phyloP scores from a whole-genome alignment of 179 eudicot species.

The Drosera spatulata region DNA sequence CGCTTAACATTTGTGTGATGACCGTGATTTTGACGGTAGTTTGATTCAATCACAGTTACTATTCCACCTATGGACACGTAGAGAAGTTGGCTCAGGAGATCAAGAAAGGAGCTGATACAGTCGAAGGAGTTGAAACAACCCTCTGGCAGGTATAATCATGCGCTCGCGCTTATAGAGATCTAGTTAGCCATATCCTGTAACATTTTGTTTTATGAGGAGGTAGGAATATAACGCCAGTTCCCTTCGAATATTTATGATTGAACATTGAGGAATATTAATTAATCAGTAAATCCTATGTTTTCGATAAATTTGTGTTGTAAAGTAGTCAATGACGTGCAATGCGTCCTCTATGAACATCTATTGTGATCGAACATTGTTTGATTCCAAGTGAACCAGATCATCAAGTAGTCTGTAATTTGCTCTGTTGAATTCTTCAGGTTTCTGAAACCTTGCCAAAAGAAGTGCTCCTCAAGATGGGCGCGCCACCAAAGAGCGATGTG shows the following conservation, averaged over 20 bases:
- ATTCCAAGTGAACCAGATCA: too few species aligned
- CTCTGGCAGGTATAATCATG: constrained; percentile 43
- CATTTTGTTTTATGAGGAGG: too few species aligned
- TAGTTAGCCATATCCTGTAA: neutral
- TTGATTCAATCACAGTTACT: constrained; percentile 30
- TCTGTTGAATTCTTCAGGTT: constrained; percentile 21
- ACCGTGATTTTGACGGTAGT: neutral
- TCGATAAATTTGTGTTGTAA: too few species aligned
- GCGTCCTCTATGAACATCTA: too few species aligned
- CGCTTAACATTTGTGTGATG: neutral
- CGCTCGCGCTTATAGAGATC: neutral
- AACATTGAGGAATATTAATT: too few species aligned
- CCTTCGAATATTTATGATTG: too few species aligned
- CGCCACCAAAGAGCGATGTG: constrained; percentile 58
- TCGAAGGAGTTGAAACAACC: constrained; percentile 68
- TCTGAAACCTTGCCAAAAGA: constrained; percentile 62
- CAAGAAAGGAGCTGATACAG: constrained; percentile 56
- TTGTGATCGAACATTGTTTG: too few species aligned
- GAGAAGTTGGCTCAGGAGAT: constrained; percentile 60
- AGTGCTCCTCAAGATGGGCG: constrained; percentile 57
- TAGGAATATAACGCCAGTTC: too few species aligned
- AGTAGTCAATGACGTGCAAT: too few species aligned
- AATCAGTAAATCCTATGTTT: too few species aligned
- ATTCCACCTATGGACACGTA: constrained; percentile 64
- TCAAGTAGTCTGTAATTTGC: too few species aligned